Evolutionary conservation across 495 filamentous ascomycete species (phyloP).

Genomic region (Aspergillus incahuasiensis): DNA sequence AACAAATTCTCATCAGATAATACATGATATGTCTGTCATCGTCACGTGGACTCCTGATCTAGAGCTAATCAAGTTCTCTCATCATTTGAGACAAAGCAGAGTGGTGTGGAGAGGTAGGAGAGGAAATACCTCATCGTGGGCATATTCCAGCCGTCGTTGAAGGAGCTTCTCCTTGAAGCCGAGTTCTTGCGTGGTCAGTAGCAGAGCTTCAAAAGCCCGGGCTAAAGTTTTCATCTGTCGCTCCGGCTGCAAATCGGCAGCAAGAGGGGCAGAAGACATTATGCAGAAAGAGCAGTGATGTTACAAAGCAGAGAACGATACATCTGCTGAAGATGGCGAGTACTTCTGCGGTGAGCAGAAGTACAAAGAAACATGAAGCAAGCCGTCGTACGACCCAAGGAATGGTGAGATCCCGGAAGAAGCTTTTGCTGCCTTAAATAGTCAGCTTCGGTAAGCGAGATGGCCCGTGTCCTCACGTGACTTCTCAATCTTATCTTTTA

Average conservation of each 20-base stretch:
- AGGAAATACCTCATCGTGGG: slow-evolving; percentile 45
- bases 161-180: slow-evolving; percentile 41
- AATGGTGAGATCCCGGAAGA: slow-evolving; percentile 7
- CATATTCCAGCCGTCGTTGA: slow-evolving; percentile 37
- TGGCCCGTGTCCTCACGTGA: slow-evolving; percentile 35
- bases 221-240: slow-evolving; percentile 40
- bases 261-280: slow-evolving; percentile 38
- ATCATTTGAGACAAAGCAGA: slow-evolving; percentile 39
- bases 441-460: slow-evolving; percentile 32
- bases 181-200: slow-evolving; percentile 46
- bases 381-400: slow-evolving; percentile 12
- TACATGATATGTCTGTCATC: slow-evolving; percentile 50
- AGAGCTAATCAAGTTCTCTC: slow-evolving; percentile 55
- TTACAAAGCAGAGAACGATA: slow-evolving; percentile 26
- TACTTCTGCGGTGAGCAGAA: slow-evolving; percentile 29
- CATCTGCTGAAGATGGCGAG: slow-evolving; percentile 17
- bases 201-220: slow-evolving; percentile 45
- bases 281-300: slow-evolving; percentile 12
- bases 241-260: slow-evolving; percentile 31
- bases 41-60: slow-evolving; percentile 52
- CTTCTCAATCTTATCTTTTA: neutral
- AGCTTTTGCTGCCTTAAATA: slow-evolving; percentile 15
- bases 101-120: slow-evolving; percentile 6
- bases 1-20: slow-evolving; percentile 44
- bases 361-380: slow-evolving; percentile 19